Evolutionary conservation across 345 rosid genomes (phyloP).

Genomic region (Geranium rotundifolium): DNA sequence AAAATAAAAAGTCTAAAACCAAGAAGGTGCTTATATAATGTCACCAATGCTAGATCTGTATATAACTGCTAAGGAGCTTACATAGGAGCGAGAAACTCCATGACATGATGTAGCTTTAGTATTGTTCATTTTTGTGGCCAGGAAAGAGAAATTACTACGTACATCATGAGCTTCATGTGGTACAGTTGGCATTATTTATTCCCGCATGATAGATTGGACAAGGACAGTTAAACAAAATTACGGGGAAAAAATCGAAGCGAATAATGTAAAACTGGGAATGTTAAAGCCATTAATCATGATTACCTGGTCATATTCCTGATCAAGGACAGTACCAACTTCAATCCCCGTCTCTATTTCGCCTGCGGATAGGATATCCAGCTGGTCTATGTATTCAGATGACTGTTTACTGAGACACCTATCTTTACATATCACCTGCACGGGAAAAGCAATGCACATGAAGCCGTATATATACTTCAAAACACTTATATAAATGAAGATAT

Average conservation of each 20-base stretch:
- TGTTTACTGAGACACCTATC: slow-evolving; percentile 11
- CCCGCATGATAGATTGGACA: background rate
- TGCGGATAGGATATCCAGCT: slow-evolving; percentile 8
- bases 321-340: slow-evolving; percentile 13
- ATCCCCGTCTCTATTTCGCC: slow-evolving; percentile 6
- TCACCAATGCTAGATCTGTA: background rate
- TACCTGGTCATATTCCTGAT: slow-evolving; percentile 20
- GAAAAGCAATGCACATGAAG: slow-evolving; percentile 9
- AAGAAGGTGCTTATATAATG: background rate
- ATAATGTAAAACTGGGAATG: background rate
- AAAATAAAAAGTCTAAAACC: background rate
- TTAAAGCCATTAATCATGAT: slow-evolving; percentile 1
- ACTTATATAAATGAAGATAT: background rate
- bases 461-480: background rate
- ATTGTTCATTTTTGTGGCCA: too few species aligned
- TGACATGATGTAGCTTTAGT: background rate
- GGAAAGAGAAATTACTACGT: background rate
- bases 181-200: background rate
- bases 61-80: background rate
- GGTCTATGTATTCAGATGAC: slow-evolving; percentile 12
- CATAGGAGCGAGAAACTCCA: background rate
- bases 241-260: background rate
- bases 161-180: background rate
- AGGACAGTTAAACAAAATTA: too few species aligned
- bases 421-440: slow-evolving; percentile 24